phyloP scores from a whole-genome alignment of 306 rosid species.

The Comarum palustre region DNA sequence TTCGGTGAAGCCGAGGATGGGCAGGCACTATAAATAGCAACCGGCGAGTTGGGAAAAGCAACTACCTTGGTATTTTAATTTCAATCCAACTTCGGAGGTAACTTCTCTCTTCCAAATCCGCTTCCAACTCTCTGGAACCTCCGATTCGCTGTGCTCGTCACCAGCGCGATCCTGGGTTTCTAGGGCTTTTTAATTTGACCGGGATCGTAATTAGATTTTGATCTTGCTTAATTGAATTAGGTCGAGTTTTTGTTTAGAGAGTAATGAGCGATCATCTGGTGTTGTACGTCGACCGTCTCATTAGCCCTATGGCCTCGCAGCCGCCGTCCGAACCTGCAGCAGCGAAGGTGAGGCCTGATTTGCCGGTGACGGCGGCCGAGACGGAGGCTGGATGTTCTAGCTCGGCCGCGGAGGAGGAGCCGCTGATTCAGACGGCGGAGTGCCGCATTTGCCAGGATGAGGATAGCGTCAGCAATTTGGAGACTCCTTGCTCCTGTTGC shows the following conservation, averaged over 20 bases:
- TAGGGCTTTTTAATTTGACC: background rate
- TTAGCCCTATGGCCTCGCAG: constrained; percentile 43
- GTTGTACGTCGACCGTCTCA: constrained; percentile 64
- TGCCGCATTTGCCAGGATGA: constrained; percentile 99
- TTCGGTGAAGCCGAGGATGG: constrained; percentile 24
- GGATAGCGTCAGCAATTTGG: constrained; percentile 64
- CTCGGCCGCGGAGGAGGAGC: constrained; percentile 52
- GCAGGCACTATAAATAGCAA: constrained; percentile 3
- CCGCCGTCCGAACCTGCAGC: constrained; percentile 40
- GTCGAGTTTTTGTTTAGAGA: constrained; percentile 5
- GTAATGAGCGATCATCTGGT: constrained; percentile 88
- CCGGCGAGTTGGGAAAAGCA: background rate
- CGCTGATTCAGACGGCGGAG: constrained; percentile 70
- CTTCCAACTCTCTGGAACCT: constrained; percentile 20
- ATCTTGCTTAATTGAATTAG: background rate
- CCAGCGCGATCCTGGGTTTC: constrained; percentile 32
- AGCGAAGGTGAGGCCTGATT: constrained; percentile 33
- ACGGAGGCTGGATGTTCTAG: constrained; percentile 32
- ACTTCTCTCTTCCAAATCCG: background rate
- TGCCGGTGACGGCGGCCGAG: constrained; percentile 11
- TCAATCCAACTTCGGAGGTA: background rate
- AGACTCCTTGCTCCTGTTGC: constrained; percentile 84
- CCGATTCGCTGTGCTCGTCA: constrained; percentile 33
- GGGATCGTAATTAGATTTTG: constrained; percentile 3
- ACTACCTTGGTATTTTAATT: background rate